phyloP scores from a whole-genome alignment of 2,329 filamentous ascomycete genomes.

The Diplodia mutila region DNA sequence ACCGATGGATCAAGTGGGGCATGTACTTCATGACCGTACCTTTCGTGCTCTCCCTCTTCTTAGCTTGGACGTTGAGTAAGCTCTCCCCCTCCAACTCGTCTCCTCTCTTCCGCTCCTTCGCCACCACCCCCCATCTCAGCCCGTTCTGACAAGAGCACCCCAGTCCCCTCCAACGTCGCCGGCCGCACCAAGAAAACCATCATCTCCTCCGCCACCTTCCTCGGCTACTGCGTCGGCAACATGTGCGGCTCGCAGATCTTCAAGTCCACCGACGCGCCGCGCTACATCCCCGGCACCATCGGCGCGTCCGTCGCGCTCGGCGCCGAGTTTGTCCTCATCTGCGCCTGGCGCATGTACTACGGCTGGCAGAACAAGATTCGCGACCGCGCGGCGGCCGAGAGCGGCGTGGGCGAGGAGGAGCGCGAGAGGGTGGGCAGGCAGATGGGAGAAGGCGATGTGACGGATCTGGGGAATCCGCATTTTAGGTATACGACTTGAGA shows the following conservation, averaged over 20 bases:
- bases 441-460: constrained; percentile 48
- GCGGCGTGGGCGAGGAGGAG: constrained; percentile 50
- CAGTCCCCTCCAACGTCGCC: constrained; percentile 50
- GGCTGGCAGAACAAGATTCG: constrained; percentile 45
- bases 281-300: constrained; percentile 51
- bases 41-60: constrained; percentile 39
- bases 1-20: constrained; percentile 45
- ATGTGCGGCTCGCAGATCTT: constrained; percentile 55
- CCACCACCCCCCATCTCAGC: too few relatives aligned
- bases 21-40: constrained; percentile 42
- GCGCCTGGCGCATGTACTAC: constrained; percentile 47
- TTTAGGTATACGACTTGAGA: constrained; percentile 23
- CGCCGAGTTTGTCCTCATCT: constrained; percentile 35
- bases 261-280: constrained; percentile 48
- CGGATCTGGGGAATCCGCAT: constrained; percentile 51
- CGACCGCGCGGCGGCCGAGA: constrained; percentile 30
- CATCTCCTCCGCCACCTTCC: constrained; percentile 51
- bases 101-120: neutral
- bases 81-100: neutral
- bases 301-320: constrained; percentile 44
- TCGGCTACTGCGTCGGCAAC: constrained; percentile 54
- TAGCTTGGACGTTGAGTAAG: constrained; percentile 38
- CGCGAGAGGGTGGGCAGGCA: constrained; percentile 53
- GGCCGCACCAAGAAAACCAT: constrained; percentile 54
- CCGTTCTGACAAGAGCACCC: too few relatives aligned